Evolutionary conservation across 176 grass and related monocot genomes (phyloP).

Genomic region (Sorghum bicolor): Sorghum_bicolor_NCBIv3 NC_012878.2:10358501-10359000

Average conservation of each 20-base stretch:
- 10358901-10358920: too few relatives aligned
- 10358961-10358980: too few relatives aligned
- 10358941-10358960: too few relatives aligned
- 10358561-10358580: slow-evolving; percentile 35
- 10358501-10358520: slow-evolving; percentile 94
- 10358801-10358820: too few relatives aligned
- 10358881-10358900: too few relatives aligned
- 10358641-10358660: slow-evolving; percentile 17
- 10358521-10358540: slow-evolving; percentile 49
- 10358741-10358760: neutral
- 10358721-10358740: slow-evolving; percentile 23
- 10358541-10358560: slow-evolving; percentile 67
- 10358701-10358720: neutral
- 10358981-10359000: too few relatives aligned
- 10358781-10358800: too few relatives aligned
- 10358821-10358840: too few relatives aligned
- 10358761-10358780: neutral
- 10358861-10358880: too few relatives aligned
- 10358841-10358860: too few relatives aligned
- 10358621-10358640: neutral
- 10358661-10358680: slow-evolving; percentile 16
- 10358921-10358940: too few relatives aligned
- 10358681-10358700: neutral
- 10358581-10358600: slow-evolving; percentile 4
- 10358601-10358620: slow-evolving; percentile 29